phyloP scores from a whole-genome alignment of 2,329 filamentous ascomycete genomes.

The Claviceps maximensis region DNA sequence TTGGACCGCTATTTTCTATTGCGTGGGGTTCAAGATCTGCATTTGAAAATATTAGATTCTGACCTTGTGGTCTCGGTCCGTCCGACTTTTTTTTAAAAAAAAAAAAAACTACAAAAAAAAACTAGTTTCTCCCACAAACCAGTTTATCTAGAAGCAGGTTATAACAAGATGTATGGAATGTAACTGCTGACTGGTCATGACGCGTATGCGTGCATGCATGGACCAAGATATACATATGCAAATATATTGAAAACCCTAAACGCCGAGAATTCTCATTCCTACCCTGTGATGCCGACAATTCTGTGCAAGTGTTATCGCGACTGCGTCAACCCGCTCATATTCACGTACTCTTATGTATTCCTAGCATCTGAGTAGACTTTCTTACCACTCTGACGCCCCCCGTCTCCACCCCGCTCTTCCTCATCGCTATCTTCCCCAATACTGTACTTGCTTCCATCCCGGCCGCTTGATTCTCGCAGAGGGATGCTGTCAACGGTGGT shows the following conservation, averaged over 20 bases:
- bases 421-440: conserved; percentile 45
- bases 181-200: background rate
- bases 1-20: background rate
- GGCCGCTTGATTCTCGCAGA: conserved; percentile 29
- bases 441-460: conserved; percentile 36
- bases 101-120: too few relatives aligned
- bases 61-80: background rate
- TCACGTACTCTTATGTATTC: background rate
- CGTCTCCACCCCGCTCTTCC: conserved; percentile 26
- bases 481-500: conserved; percentile 50
- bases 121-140: background rate
- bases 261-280: background rate
- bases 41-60: background rate
- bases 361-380: background rate
- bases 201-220: background rate
- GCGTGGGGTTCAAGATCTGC: background rate
- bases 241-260: background rate
- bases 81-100: too few relatives aligned
- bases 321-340: background rate
- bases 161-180: background rate
- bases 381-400: conserved; percentile 9
- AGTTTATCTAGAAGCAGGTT: background rate
- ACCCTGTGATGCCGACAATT: background rate
- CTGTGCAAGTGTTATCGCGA: background rate
- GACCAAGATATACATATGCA: background rate